Base-by-base conservation (phyloP, 2,329 filamentous ascomycete genomes). In the Aspergillus pseudoglaucus region DNA sequence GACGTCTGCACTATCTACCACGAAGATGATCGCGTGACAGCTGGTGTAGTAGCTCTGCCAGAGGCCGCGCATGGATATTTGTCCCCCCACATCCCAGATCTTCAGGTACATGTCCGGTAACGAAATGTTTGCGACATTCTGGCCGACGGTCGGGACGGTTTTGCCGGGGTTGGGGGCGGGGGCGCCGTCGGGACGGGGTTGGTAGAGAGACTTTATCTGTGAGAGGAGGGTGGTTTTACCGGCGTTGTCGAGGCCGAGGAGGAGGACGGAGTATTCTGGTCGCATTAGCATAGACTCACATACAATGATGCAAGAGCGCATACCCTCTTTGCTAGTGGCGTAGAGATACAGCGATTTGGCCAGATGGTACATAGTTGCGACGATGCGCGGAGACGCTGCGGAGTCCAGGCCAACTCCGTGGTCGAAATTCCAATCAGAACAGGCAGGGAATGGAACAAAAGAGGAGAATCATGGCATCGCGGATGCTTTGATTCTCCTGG, bases 191-290 rank as follows among this genome's bases (percentile, higher is more conserved):
- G 67, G 49, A 46, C 65, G 65, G 17, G 68, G 68, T 42, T 70
- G 68, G 77, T 89, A 95, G 64, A 94, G 79, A 47, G 89, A 82
- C 73, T 95, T 96, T 70, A 97, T 89, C 70, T 96, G 90, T 66
- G 94, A 89, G 71, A 96, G 90, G 65, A 97, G 90, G 22, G 93
- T 97, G 37, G 93, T 97, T 77, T 97, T 97, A 70, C 93, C 93
- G 52, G 93, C 93, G 67, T 97, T 97, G 77, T 97, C 93, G 64
- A 97, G 87, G 54, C 93, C 93, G 61, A 97, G 87, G 58, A 97
- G 85, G 64, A 97, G 88, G 63, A 96, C 88, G 18, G 91, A 96
- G 77, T 96, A 97, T 75, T 97, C 91, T 93, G 63, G 32, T 33
- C 25, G 37, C 17, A 42, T 54, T 38, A 47, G 38, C 23, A 42